Conservation (phyloP, 73 alveolate genomes). For the Tetrahymena elliotti region DNA sequence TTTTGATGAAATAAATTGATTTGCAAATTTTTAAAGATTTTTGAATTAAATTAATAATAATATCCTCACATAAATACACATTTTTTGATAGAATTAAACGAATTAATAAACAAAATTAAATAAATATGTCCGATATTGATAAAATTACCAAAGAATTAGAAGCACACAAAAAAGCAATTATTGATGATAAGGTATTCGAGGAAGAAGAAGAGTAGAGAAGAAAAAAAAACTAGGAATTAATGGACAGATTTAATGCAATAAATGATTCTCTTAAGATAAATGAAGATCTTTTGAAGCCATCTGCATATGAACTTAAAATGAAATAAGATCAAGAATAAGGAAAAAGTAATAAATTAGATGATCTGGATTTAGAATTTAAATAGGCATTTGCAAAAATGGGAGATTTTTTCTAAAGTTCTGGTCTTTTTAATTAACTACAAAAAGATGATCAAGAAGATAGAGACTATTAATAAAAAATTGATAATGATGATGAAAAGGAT, state of each 20-base stretch:
- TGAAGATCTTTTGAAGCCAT: not conserved
- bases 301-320: not conserved
- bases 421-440: not conserved
- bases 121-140: not conserved
- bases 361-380: not conserved
- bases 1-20: too few relatives aligned
- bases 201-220: not conserved
- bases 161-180: not conserved
- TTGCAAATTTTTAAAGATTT: too few relatives aligned
- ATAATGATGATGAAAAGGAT: not conserved
- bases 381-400: not conserved
- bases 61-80: not conserved
- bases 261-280: not conserved
- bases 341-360: not conserved
- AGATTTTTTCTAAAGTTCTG: not conserved
- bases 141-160: not conserved
- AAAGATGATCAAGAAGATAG: not conserved
- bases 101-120: too few relatives aligned
- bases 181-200: not conserved
- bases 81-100: not conserved
- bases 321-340: not conserved
- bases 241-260: not conserved
- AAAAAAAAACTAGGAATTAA: not conserved
- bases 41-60: too few relatives aligned
- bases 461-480: not conserved